Evolutionary conservation across 495 filamentous ascomycete species (phyloP), one percentile per base, ranked within the genome.

Genomic region (Podospora conica): DNA sequence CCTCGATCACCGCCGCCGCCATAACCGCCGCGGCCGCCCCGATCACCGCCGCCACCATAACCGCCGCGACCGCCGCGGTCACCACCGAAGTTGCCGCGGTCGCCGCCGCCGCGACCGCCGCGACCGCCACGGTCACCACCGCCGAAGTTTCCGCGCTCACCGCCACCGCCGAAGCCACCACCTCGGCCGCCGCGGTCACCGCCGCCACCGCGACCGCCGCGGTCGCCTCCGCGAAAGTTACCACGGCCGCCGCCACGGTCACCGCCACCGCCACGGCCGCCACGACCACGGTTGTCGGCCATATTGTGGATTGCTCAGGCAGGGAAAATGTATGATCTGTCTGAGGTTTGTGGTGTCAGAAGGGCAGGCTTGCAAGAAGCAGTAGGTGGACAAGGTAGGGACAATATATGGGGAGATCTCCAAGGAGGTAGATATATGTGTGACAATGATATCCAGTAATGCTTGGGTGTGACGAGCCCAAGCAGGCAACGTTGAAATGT

Each of bases 81-180:
- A 55, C 73, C 70, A 5, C 68, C 61, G n/a, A 65, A 68, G 40
- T 64, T 62, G 1, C 68, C 67, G n/a, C 68, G 58, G 21, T 55
- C 67, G 11, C 56, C 70, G 7, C 70, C 68, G 54, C 69, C 58
- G 12, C 66, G 65, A 53, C 68, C 27, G 20, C 65, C 66, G 55
- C 65, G 56, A 33, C 65, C 66, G 22, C 56, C 63, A 3, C 31
- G 1, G 2, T 31, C 58, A 22, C 58, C 27, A 20, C 58, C 58
- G 18, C 58, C 58, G 15, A 22, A 22, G 48, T 63, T 60, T 2
- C 66, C 66, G 21, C 67, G 59, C 9, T 55, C 67, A 21, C 57
- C 60, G 27, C 73, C 71, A 10, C 72, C 67, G 48, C 69, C 57
- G 18, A 67, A 69, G 40, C 69, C 33, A 20, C 64, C 55, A 18